Percentiles rank a stretch among this genome's conserved stretches.
phyloP scores from a whole-genome alignment of 495 filamentous ascomycete species.

The Daldinia grandis region DNA sequence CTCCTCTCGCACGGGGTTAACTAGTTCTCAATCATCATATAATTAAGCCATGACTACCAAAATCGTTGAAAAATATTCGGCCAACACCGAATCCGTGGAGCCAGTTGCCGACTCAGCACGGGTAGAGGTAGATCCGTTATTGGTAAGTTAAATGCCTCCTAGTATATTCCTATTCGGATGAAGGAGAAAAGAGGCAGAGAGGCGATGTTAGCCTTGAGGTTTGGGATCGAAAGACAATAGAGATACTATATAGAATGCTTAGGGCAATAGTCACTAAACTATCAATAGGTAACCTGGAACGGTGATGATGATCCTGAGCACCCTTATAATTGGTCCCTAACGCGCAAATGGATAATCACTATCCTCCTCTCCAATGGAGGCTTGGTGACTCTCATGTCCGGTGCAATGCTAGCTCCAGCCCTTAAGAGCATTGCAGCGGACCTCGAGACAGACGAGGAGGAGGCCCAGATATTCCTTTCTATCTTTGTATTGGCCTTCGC shows the following conservation, averaged over 20 bases:
- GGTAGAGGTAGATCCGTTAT: conserved; percentile 6
- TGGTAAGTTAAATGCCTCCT: background rate
- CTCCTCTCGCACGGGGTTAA: background rate
- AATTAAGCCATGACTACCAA: conserved; percentile 11
- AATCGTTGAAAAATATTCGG: background rate
- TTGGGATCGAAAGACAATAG: background rate
- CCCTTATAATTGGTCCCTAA: conserved; percentile 65
- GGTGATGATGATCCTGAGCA: conserved; percentile 59
- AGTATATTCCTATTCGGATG: background rate
- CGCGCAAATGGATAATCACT: conserved; percentile 70
- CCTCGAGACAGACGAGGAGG: conserved; percentile 57
- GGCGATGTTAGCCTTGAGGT: background rate
- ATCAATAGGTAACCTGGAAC: conserved; percentile 24
- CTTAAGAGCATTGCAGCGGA: conserved; percentile 62
- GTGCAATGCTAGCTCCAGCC: conserved; percentile 74
- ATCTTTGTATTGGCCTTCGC: conserved; percentile 63
- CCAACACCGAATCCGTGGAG: background rate
- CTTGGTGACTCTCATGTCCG: conserved; percentile 72
- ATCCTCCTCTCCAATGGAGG: conserved; percentile 57
- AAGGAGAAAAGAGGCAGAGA: background rate
- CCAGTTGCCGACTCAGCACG: background rate
- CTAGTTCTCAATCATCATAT: background rate
- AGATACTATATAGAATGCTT: background rate
- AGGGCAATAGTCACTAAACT: background rate
- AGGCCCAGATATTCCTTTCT: conserved; percentile 47